Percentiles rank a stretch among this genome's conserved stretches.
Evolutionary conservation across 2,329 filamentous ascomycete species (phyloP).

Genomic region (Paramyrothecium roridum): DNA sequence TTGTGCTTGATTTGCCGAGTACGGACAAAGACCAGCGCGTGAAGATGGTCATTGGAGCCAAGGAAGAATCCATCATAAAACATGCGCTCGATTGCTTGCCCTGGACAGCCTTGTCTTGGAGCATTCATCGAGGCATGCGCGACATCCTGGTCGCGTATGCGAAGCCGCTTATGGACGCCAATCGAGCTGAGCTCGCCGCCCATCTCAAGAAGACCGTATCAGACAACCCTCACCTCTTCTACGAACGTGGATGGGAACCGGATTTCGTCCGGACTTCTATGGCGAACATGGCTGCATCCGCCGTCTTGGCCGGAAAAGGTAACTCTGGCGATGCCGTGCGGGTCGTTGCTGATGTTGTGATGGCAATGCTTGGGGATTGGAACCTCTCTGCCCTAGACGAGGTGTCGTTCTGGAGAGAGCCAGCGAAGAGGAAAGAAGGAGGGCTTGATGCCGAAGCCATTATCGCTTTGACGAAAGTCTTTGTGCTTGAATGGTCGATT

Average conservation of each 20-base stretch:
- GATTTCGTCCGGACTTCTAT: neutral
- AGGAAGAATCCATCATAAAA: neutral
- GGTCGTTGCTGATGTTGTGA: neutral
- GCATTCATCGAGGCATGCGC: neutral
- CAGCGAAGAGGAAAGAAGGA: neutral
- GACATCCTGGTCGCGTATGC: neutral
- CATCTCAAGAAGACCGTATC: neutral
- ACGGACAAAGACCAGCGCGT: neutral
- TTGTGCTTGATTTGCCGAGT: neutral
- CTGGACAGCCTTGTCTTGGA: neutral
- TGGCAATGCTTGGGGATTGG: neutral
- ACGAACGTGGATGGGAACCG: neutral
- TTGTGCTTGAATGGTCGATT: slow-evolving; percentile 1
- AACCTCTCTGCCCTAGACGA: neutral
- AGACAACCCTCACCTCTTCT: neutral
- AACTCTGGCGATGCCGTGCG: slow-evolving; percentile 1
- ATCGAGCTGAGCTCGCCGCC: neutral
- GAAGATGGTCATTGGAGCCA: neutral
- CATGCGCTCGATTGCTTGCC: neutral
- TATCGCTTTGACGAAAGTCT: neutral
- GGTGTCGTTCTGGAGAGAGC: neutral
- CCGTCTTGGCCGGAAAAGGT: neutral
- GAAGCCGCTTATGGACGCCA: neutral
- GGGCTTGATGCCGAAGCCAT: neutral
- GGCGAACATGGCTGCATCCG: neutral